Evolutionary conservation across 2,329 filamentous ascomycete species (phyloP).

Genomic region (Calonectria ilicicola): DNA sequence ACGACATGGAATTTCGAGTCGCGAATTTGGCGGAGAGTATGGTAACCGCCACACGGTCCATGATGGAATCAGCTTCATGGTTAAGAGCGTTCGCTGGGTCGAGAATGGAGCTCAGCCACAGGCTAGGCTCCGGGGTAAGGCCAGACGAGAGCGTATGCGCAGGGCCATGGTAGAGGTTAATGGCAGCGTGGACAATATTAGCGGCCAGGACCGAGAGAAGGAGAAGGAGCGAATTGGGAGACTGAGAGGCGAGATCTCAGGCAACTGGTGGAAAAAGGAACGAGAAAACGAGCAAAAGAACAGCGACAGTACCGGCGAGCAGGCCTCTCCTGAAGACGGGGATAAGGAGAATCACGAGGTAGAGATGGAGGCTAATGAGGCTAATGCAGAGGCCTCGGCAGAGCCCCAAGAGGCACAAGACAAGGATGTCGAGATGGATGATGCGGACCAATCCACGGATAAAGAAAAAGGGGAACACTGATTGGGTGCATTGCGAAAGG

Average conservation of each 20-base stretch:
- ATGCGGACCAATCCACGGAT: slow-evolving; percentile 31
- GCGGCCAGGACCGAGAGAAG: slow-evolving; percentile 39
- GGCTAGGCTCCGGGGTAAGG: slow-evolving; percentile 67
- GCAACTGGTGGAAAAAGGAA: slow-evolving; percentile 50
- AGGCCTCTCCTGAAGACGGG: slow-evolving; percentile 48
- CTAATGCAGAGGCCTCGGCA: slow-evolving; percentile 7
- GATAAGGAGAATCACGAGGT: slow-evolving; percentile 62
- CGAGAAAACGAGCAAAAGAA: slow-evolving; percentile 41
- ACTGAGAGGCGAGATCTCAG: slow-evolving; percentile 46
- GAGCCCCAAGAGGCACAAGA: slow-evolving; percentile 22
- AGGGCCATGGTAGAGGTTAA: slow-evolving; percentile 67
- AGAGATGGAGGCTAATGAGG: slow-evolving; percentile 19
- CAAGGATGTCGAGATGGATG: slow-evolving; percentile 50
- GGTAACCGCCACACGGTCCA: slow-evolving; percentile 65
- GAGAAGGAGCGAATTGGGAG: slow-evolving; percentile 40
- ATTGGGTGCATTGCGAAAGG: slow-evolving; percentile 24
- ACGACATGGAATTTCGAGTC: slow-evolving; percentile 84
- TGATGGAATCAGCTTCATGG: slow-evolving; percentile 90
- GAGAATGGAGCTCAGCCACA: slow-evolving; percentile 76
- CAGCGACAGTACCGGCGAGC: slow-evolving; percentile 42
- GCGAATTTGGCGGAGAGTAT: slow-evolving; percentile 76
- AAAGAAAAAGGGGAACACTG: slow-evolving; percentile 32
- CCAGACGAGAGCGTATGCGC: slow-evolving; percentile 66
- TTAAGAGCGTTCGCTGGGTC: slow-evolving; percentile 86
- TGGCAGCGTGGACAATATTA: slow-evolving; percentile 47